Base-by-base conservation (phyloP, 306 rosid species). In the Aeschynomene evenia region DNA sequence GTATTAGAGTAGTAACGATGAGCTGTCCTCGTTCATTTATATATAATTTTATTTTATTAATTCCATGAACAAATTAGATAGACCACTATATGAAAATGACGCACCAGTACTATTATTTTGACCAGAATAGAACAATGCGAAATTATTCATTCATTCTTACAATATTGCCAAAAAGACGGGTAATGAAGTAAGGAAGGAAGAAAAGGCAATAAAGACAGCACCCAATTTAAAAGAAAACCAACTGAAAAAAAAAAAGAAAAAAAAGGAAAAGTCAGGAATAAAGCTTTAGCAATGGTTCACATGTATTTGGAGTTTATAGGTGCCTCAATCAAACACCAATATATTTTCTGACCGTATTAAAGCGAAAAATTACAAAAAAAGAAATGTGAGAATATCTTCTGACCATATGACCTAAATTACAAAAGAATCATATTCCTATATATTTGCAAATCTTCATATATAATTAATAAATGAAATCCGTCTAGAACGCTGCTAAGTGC, bases 401-500 rank as follows among this genome's bases (percentile, higher is more conserved):
- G 63, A 56, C 16, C 33, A 3, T 15, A 15, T 15, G 13, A 31
- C 14, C 19, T 37, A 15, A 39, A 21, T 4, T 51, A 60, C 23
- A 0, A 21, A 20, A 26, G 66, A 74, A 74, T 74, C 79, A 19
- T 13, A 74, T 65, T 65, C 66, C 39, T 23, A 6, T n/a, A n/a
- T n/a, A n/a, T 45, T 23, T 23, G 54, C 28, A 54, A 69, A 69
- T 68, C 53, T 22, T 68, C 19, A 37, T 37, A 22, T 52, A 68
- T 4, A 16, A 46, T 66, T 66, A 66, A 37, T 16, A 53, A 23
- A 8, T 54, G 7, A 37, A 66, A 29, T 66, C 59, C 71, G 11
- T 29, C 57, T 64, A 45, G n/a, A 29, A 16, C 19, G 12, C 19
- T 13, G n/a, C 60, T 33, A 52, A n/a, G n/a, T n/a, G n/a, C n/a